Percentiles rank a stretch among this genome's conserved stretches.
phyloP scores from a whole-genome alignment of 345 rosid species.

The Ceriops tagal region DNA sequence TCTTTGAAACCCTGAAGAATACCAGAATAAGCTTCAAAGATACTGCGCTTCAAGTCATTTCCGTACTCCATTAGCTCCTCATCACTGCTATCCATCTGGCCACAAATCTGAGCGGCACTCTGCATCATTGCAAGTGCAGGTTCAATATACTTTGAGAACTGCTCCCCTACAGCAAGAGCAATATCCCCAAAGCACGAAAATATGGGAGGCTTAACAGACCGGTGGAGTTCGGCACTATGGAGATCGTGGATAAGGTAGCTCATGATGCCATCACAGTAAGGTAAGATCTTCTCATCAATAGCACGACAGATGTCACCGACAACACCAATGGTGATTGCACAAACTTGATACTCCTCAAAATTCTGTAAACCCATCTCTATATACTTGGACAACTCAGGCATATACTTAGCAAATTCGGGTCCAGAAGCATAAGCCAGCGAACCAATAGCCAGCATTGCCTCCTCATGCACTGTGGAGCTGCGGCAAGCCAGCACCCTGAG shows the following conservation, averaged over 20 bases:
- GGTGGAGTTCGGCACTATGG: slow-evolving; percentile 66
- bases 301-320: slow-evolving; percentile 92
- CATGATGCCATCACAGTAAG: slow-evolving; percentile 90
- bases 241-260: slow-evolving; percentile 64
- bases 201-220: slow-evolving; percentile 94
- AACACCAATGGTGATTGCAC: slow-evolving; percentile 85
- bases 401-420: slow-evolving; percentile 67
- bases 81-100: slow-evolving; percentile 58
- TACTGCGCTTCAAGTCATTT: slow-evolving; percentile 75
- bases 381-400: slow-evolving; percentile 72
- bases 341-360: slow-evolving; percentile 88
- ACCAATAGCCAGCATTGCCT: slow-evolving; percentile 98
- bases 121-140: slow-evolving; percentile 70
- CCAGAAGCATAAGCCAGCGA: slow-evolving; percentile 93
- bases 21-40: slow-evolving; percentile 92
- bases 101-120: slow-evolving; percentile 76
- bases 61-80: slow-evolving; percentile 84
- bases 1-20: slow-evolving; percentile 92
- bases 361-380: slow-evolving; percentile 90
- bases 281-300: slow-evolving; percentile 63
- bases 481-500: slow-evolving; percentile 82
- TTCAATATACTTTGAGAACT: slow-evolving; percentile 67
- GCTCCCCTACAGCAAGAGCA: slow-evolving; percentile 78
- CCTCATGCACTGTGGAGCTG: slow-evolving; percentile 96
- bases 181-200: slow-evolving; percentile 91